phyloP scores from a whole-genome alignment of 257 asterid species.

The Solanum virginianum region DNA sequence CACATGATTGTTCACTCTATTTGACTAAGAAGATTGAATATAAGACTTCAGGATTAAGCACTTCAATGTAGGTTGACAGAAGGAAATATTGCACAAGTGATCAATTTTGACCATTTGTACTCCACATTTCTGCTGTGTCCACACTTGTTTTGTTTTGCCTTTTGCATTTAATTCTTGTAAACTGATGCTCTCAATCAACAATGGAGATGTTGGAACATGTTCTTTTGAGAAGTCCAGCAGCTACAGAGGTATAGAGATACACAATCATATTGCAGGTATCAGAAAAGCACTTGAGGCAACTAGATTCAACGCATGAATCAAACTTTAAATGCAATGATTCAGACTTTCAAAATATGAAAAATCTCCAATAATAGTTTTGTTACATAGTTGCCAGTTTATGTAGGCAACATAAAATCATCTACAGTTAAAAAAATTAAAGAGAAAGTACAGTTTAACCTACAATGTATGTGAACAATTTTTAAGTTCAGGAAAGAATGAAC shows the following conservation, averaged over 20 bases:
- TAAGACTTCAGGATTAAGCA: constrained; percentile 14
- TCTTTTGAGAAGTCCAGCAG: background rate
- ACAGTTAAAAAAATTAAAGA: background rate
- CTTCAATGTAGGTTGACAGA: background rate
- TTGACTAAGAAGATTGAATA: constrained; percentile 64
- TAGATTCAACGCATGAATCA: background rate
- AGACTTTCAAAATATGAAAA: background rate
- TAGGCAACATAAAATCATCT: background rate
- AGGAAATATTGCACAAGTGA: background rate
- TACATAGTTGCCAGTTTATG: background rate
- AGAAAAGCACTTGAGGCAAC: background rate
- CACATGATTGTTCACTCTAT: constrained; percentile 70
- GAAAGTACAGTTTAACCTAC: background rate
- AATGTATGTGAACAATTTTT: background rate
- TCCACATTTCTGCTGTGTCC: background rate
- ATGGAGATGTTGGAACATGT: background rate
- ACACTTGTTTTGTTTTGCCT: background rate
- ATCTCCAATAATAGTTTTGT: background rate
- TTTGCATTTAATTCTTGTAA: background rate
- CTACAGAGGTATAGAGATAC: background rate
- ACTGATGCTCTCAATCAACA: background rate
- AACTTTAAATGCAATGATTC: background rate
- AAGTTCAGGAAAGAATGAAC: background rate
- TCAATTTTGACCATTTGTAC: background rate
- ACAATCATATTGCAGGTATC: background rate